phyloP scores from a whole-genome alignment of 192 early-diverging fungal genomes.

The Mortierella alpina region DNA sequence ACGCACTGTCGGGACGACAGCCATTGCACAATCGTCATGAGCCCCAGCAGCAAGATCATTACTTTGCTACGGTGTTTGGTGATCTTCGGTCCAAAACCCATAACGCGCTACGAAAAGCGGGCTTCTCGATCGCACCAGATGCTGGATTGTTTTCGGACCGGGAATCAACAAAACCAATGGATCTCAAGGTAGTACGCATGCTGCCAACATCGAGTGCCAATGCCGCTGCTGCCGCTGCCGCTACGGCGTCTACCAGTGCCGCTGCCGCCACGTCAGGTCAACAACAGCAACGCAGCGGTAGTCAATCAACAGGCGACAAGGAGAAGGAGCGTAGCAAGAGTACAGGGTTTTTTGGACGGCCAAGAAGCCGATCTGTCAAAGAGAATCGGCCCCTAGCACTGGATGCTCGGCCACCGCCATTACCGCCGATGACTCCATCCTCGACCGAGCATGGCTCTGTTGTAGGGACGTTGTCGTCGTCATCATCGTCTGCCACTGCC shows the following conservation, averaged over 20 bases:
- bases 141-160: slow-evolving; percentile 44
- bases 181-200: slow-evolving; percentile 36
- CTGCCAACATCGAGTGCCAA: slow-evolving; percentile 4
- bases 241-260: background rate
- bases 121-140: slow-evolving; percentile 41
- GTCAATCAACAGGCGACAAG: background rate
- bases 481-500: no score
- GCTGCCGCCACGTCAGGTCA: background rate
- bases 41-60: slow-evolving; percentile 5
- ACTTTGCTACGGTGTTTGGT: slow-evolving; percentile 17
- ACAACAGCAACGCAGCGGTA: background rate
- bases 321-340: background rate
- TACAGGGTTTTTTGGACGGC: slow-evolving; percentile 20
- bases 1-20: background rate
- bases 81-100: slow-evolving; percentile 41
- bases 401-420: background rate
- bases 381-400: slow-evolving; percentile 2
- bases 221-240: background rate
- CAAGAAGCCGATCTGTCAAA: slow-evolving; percentile 38
- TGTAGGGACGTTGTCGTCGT: no score
- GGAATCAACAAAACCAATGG: slow-evolving; percentile 15
- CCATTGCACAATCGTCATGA: background rate
- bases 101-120: slow-evolving; percentile 30
- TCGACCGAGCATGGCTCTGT: no score
- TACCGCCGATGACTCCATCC: no score